A percentile compares a stretch with the other conserved stretches of the same genome.
Conservation (phyloP, 106 monocot genomes). For the Alisma plantagoaquatica region DNA sequence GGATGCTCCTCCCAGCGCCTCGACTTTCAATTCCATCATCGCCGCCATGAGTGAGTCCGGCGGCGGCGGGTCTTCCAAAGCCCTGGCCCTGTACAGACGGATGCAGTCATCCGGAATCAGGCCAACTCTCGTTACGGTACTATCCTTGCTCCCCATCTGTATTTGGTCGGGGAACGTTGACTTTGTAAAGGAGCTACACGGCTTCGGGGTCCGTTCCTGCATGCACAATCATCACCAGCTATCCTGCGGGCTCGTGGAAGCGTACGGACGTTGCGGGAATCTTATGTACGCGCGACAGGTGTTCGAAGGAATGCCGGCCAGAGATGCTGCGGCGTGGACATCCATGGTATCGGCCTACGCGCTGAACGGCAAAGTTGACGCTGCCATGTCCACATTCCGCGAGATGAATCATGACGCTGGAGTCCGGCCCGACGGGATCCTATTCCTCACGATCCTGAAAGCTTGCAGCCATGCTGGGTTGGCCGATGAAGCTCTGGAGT, state of each 20-base stretch:
- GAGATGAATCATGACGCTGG: conserved; percentile 36
- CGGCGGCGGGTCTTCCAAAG: conserved; percentile 13
- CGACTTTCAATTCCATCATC: conserved; percentile 55
- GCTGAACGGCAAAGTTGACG: conserved; percentile 37
- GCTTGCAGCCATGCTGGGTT: conserved; percentile 70
- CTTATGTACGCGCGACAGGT: conserved; percentile 21
- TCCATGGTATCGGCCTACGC: conserved; percentile 68
- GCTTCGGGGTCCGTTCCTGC: conserved; percentile 24
- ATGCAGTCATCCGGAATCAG: conserved; percentile 35
- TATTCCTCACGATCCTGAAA: conserved; percentile 56
- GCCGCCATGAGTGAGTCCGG: conserved; percentile 26
- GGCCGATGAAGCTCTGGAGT: conserved; percentile 46
- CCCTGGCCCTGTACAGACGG: conserved; percentile 25
- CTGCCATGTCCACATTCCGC: conserved; percentile 29
- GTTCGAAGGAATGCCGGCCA: conserved; percentile 25
- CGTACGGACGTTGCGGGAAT: conserved; percentile 60
- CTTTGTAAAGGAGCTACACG: conserved; percentile 54
- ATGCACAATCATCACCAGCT: conserved; percentile 22
- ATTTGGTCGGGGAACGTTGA: conserved; percentile 17
- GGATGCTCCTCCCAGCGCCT: conserved; percentile 42
- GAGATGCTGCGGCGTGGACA: conserved; percentile 77
- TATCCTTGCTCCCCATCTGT: conserved; percentile 51
- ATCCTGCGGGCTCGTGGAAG: conserved; percentile 52
- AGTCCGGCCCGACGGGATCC: conserved; percentile 44
- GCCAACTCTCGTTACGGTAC: conserved; percentile 41